These are phyloP conservation scores for Aspergillus sp. DNA, from an alignment of 2,329 filamentous ascomycete genomes.

Conservation along the genomic window DNA sequence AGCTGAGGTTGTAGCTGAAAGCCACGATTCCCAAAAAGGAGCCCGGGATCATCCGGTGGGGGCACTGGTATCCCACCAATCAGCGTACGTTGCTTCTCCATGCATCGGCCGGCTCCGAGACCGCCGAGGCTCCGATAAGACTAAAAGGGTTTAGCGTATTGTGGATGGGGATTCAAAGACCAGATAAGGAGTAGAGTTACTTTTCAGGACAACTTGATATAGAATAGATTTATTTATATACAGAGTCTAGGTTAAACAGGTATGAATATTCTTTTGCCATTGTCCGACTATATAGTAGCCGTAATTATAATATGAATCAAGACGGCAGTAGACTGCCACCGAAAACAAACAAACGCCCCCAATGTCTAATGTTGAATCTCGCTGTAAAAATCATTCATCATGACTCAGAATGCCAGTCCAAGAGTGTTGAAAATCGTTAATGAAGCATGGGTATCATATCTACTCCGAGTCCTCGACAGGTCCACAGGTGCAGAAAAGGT, in stretches of 20 bases:
- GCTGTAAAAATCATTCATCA: neutral
- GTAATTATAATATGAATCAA: too few relatives aligned
- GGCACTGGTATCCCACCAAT: neutral
- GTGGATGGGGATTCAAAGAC: neutral
- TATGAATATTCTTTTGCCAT: too few relatives aligned
- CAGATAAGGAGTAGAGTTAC: too few relatives aligned
- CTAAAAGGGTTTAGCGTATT: conserved; percentile 5
- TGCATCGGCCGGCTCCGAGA: conserved; percentile 16
- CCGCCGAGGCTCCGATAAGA: conserved; percentile 13
- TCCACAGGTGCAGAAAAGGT: conserved; percentile 91
- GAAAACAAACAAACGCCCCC: conserved; percentile 10
- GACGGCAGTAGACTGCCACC: too few relatives aligned
- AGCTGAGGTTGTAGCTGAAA: neutral
- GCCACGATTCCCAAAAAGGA: neutral
- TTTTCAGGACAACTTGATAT: too few relatives aligned
- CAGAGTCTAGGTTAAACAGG: too few relatives aligned
- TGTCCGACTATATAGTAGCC: too few relatives aligned
- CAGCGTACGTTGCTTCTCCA: neutral
- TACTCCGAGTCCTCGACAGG: conserved; percentile 62
- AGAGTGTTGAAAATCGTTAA: conserved; percentile 14
- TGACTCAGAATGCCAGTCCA: conserved; percentile 5
- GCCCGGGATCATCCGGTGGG: neutral
- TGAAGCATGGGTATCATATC: conserved; percentile 34
- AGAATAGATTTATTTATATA: too few relatives aligned
- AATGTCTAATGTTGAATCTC: conserved; percentile 26